Conservation (phyloP, 2,329 filamentous ascomycete genomes). For the Diaporthe helianthi region DNA sequence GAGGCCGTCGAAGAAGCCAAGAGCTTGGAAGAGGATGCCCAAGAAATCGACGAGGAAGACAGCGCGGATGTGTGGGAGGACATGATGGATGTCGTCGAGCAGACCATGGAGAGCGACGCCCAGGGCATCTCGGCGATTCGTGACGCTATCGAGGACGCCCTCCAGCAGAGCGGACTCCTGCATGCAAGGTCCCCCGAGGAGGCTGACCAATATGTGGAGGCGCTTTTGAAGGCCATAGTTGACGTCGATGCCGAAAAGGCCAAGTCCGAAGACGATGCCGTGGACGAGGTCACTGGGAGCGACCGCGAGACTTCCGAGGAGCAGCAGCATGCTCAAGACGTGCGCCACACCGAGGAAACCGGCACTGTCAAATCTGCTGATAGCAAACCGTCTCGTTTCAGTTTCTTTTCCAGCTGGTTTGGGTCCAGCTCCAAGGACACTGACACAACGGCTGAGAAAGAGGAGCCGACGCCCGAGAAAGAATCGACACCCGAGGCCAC, state of each 20-base stretch:
- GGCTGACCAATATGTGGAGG: constrained; percentile 55
- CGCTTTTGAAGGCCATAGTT: constrained; percentile 55
- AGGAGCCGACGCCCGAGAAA: neutral
- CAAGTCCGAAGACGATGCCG: constrained; percentile 37
- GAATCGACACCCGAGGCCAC: neutral
- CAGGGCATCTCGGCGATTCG: constrained; percentile 58
- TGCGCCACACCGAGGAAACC: neutral
- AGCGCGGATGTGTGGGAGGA: constrained; percentile 58
- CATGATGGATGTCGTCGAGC: constrained; percentile 61
- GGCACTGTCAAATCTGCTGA: neutral
- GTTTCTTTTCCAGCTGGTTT: constrained; percentile 30
- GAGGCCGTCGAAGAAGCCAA: constrained; percentile 38
- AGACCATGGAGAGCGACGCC: constrained; percentile 65
- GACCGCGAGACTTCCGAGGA: neutral
- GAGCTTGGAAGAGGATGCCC: constrained; percentile 17
- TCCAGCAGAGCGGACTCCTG: constrained; percentile 62
- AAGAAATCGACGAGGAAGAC: constrained; percentile 37
- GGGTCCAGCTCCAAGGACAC: neutral
- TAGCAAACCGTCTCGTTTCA: constrained; percentile 11
- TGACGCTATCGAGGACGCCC: constrained; percentile 61
- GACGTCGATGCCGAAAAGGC: constrained; percentile 33
- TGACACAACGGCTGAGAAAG: constrained; percentile 3
- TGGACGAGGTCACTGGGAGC: constrained; percentile 24
- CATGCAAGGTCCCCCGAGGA: constrained; percentile 53
- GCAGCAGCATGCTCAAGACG: neutral